Evolutionary conservation across 306 rosid species (phyloP).

Genomic region (Morella rubra): DNA sequence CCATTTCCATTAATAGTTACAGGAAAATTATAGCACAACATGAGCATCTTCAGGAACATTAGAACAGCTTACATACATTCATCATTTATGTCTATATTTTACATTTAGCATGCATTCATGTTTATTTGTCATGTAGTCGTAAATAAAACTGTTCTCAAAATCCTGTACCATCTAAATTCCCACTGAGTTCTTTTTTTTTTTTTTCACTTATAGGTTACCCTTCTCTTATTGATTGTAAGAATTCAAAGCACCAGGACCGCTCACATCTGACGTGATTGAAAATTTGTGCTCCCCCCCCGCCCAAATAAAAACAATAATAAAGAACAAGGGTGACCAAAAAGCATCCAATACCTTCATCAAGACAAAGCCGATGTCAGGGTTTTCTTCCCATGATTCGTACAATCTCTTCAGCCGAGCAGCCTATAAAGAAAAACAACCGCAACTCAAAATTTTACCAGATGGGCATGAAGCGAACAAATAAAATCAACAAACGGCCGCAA

Average conservation of each 20-base stretch:
- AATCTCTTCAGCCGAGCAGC: conserved; percentile 75
- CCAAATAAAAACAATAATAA: too few species aligned
- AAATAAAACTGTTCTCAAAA: not conserved
- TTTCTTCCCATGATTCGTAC: conserved; percentile 96
- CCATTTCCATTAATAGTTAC: not conserved
- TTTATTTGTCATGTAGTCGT: too few species aligned
- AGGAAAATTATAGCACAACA: not conserved
- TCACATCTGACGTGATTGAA: too few species aligned
- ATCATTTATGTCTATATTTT: not conserved
- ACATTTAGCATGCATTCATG: not conserved
- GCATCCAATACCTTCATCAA: conserved; percentile 72
- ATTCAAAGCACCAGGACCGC: not conserved
- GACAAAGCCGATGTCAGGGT: conserved; percentile 81
- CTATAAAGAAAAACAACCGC: conserved; percentile 43
- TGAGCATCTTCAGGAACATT: not conserved
- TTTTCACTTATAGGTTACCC: not conserved
- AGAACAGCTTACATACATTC: not conserved
- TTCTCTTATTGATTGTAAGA: not conserved
- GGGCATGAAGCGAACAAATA: conserved; percentile 14
- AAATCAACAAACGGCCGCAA: not conserved
- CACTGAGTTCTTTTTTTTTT: not conserved
- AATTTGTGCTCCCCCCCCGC: too few species aligned
- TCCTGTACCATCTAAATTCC: not conserved
- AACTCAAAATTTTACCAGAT: not conserved
- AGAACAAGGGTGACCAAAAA: not conserved